Conservation (phyloP, 192 early-diverging fungal species). For the Backusella tuberculispora region DNA sequence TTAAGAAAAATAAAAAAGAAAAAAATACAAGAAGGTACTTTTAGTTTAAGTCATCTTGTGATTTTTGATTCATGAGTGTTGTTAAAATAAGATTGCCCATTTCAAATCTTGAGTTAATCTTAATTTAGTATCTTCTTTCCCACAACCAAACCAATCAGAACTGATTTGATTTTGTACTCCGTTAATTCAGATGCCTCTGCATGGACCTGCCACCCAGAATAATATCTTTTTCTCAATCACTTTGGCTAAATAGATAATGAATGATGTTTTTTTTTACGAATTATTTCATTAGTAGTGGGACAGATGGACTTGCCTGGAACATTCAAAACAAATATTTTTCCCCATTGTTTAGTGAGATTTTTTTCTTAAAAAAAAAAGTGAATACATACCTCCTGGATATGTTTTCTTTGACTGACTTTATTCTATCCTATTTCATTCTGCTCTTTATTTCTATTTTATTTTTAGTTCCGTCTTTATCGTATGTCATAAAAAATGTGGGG, state of each 20-base stretch:
- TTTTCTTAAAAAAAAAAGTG: not conserved
- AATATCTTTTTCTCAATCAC: not conserved
- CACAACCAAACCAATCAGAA: slow-evolving; percentile 9
- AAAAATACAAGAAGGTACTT: not conserved
- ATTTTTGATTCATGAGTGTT: not conserved
- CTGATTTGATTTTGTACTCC: not conserved
- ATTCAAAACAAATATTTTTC: not conserved
- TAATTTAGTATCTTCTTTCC: slow-evolving; percentile 7
- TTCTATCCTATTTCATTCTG: not conserved
- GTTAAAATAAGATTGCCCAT: not conserved
- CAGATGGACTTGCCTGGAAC: not conserved
- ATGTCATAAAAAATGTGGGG: slow-evolving; percentile 8
- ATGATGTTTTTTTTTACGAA: not conserved
- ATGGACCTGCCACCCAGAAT: slow-evolving; percentile 9
- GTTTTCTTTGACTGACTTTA: not conserved
- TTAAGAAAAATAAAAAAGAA: no score
- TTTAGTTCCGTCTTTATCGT: not conserved
- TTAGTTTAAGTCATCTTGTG: not conserved
- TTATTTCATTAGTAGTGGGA: not conserved
- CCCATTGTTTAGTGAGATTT: not conserved
- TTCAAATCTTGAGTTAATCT: slow-evolving; percentile 9
- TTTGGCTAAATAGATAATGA: not conserved
- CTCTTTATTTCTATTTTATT: not conserved
- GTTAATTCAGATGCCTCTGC: slow-evolving; percentile 15
- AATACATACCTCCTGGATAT: not conserved